Evolutionary conservation across 805 yeast genomes (phyloP).

Genomic region (Metschnikowia lochheadii): DNA sequence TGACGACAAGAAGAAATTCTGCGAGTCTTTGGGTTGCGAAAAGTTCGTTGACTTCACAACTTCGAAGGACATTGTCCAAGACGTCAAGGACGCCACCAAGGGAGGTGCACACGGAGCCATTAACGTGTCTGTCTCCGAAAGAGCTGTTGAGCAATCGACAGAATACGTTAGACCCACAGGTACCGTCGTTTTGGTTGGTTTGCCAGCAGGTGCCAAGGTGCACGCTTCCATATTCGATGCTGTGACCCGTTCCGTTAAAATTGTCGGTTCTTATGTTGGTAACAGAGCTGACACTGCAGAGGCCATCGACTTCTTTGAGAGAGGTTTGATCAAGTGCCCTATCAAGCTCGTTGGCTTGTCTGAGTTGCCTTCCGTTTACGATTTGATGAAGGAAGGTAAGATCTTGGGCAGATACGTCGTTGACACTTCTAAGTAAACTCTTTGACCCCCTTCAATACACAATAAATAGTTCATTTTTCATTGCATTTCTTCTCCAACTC

Average conservation of each 20-base stretch:
- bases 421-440: conserved; percentile 34
- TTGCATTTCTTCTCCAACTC: conserved; percentile 26
- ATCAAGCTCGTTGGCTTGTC: conserved; percentile 40
- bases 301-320: conserved; percentile 42
- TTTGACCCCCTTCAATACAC: too few species aligned
- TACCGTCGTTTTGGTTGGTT: conserved; percentile 42
- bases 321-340: conserved; percentile 42
- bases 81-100: conserved; percentile 42
- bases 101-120: conserved; percentile 58
- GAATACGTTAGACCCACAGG: conserved; percentile 38
- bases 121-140: conserved; percentile 50
- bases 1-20: conserved; percentile 50
- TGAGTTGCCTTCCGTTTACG: conserved; percentile 37
- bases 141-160: conserved; percentile 45
- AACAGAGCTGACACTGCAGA: conserved; percentile 45
- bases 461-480: not conserved
- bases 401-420: conserved; percentile 44
- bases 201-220: conserved; percentile 44
- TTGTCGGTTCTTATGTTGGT: conserved; percentile 43
- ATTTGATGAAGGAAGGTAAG: conserved; percentile 40
- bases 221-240: conserved; percentile 36
- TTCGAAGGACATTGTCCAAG: conserved; percentile 48
- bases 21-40: conserved; percentile 60
- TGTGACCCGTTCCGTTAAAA: conserved; percentile 37
- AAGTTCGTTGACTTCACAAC: conserved; percentile 55